Conservation (phyloP, 306 rosid genomes). For the Pterocarpus santalinus region DNA sequence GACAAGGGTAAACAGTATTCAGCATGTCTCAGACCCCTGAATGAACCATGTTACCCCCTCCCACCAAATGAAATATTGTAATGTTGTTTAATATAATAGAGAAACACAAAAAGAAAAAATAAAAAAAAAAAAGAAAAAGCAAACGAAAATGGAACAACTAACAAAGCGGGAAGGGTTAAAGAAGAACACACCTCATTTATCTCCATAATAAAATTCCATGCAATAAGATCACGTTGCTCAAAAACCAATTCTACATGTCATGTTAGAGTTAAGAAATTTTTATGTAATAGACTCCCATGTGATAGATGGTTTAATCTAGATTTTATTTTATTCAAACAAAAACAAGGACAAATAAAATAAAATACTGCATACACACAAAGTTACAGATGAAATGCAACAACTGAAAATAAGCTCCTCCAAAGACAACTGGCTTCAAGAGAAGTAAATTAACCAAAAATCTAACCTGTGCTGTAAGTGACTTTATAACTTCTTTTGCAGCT, state of each 20-base stretch:
- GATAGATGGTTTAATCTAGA: slow-evolving; percentile 29
- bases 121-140: too few species aligned
- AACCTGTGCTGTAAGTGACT: slow-evolving; percentile 96
- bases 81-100: slow-evolving; percentile 1
- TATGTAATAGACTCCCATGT: slow-evolving; percentile 9
- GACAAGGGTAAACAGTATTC: slow-evolving; percentile 10
- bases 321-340: slow-evolving; percentile 18
- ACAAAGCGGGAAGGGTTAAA: background rate
- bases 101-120: background rate
- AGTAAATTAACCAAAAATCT: slow-evolving; percentile 35
- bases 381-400: background rate
- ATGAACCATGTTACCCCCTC: background rate
- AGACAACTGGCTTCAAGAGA: slow-evolving; percentile 37
- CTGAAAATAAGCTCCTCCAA: slow-evolving; percentile 34
- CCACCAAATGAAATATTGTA: slow-evolving; percentile 2
- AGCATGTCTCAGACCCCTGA: background rate
- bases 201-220: background rate
- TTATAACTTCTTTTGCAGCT: slow-evolving; percentile 97
- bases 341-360: background rate
- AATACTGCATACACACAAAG: background rate
- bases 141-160: background rate
- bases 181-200: background rate
- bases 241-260: slow-evolving; percentile 10
- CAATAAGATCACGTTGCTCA: slow-evolving; percentile 2
- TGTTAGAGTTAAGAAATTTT: background rate